Evolutionary conservation across 2,329 filamentous ascomycete species (phyloP).

Genomic region (Ceratocystis alfenasii): DNA sequence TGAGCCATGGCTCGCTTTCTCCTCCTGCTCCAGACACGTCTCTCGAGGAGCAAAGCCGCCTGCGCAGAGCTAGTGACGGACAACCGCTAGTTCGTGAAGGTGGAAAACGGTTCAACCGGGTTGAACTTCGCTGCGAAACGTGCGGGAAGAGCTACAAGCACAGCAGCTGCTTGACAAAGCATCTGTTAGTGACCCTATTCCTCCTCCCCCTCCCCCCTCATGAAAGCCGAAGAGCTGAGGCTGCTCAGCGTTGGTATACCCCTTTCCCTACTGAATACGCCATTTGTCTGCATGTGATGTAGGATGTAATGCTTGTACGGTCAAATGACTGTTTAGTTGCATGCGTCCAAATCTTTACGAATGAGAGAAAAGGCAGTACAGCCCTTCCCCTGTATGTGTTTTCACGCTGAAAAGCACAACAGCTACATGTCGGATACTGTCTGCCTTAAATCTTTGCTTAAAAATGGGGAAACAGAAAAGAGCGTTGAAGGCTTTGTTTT

Average conservation of each 20-base stretch:
- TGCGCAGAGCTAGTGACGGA: constrained; percentile 68
- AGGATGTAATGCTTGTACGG: background rate
- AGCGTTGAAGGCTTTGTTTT: background rate
- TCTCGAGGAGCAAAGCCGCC: constrained; percentile 37
- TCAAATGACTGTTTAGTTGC: background rate
- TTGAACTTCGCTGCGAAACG: constrained; percentile 89
- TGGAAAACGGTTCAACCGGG: constrained; percentile 66
- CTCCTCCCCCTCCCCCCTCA: constrained; percentile 26
- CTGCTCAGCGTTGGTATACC: background rate
- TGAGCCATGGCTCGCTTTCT: constrained; percentile 36
- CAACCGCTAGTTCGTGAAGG: constrained; percentile 71
- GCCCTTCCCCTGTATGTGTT: background rate
- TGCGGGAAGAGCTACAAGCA: constrained; percentile 99
- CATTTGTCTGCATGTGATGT: background rate
- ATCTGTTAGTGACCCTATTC: constrained; percentile 83
- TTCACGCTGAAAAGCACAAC: background rate
- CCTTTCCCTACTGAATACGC: background rate
- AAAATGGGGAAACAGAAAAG: background rate
- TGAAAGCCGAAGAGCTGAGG: background rate
- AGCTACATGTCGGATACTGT: constrained; percentile 10
- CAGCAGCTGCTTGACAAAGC: constrained; percentile 99
- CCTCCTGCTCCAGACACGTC: constrained; percentile 25
- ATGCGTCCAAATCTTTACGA: background rate
- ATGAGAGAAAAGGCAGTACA: background rate
- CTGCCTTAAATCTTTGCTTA: background rate